Evolutionary conservation across 2,329 filamentous ascomycete genomes (phyloP).

Genomic region (Diaporthe sp.): DNA sequence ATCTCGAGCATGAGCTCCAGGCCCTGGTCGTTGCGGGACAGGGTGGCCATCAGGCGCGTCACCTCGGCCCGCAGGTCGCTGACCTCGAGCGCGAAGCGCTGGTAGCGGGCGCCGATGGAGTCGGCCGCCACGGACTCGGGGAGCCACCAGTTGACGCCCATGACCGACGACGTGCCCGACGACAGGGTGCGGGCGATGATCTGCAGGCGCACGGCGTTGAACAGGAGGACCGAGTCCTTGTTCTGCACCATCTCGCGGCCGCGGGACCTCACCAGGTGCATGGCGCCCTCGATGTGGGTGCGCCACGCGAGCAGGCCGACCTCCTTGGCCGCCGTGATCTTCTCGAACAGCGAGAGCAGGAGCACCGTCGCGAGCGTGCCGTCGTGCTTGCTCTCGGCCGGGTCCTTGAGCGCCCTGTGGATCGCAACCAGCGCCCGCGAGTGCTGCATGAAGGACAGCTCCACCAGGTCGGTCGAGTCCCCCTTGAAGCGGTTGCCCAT

Average conservation of each 20-base stretch:
- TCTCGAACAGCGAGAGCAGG: conserved; percentile 71
- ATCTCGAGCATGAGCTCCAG: conserved; percentile 66
- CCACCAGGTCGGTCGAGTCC: conserved; percentile 51
- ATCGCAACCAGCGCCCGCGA: conserved; percentile 67
- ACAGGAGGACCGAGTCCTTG: conserved; percentile 67
- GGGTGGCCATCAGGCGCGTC: conserved; percentile 62
- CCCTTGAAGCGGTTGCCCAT: conserved; percentile 65
- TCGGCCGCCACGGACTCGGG: conserved; percentile 63
- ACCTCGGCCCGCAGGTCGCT: conserved; percentile 69
- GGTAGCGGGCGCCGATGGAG: conserved; percentile 59
- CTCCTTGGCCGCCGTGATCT: conserved; percentile 68
- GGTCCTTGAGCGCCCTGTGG: conserved; percentile 66
- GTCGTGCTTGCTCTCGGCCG: conserved; percentile 64
- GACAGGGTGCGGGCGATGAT: conserved; percentile 73
- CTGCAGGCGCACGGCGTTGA: conserved; percentile 71
- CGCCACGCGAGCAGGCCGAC: conserved; percentile 71
- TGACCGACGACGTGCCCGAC: conserved; percentile 64
- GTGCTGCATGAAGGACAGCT: conserved; percentile 64
- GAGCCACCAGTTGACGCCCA: conserved; percentile 73
- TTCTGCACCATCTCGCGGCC: conserved; percentile 68
- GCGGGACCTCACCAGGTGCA: conserved; percentile 70
- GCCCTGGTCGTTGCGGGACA: conserved; percentile 62
- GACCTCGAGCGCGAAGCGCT: conserved; percentile 66
- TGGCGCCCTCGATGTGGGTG: conserved; percentile 73
- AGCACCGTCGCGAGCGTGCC: conserved; percentile 71